Evolutionary conservation across 1,284 basidiomycete genomes (phyloP).

Genomic region (Pholiota adiposa): DNA sequence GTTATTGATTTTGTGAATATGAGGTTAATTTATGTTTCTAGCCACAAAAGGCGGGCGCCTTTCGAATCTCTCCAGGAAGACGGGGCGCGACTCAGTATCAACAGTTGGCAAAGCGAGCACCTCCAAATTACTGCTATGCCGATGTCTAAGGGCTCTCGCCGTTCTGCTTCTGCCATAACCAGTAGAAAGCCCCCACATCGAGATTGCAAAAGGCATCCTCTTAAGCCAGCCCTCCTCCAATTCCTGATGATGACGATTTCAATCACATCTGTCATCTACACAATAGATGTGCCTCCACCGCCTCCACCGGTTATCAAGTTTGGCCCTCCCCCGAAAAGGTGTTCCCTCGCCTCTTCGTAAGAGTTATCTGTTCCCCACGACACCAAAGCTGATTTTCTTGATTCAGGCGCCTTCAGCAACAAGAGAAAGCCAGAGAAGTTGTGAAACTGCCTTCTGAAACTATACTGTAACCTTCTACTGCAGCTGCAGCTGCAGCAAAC

Average conservation of each 20-base stretch:
- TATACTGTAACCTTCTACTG: background rate
- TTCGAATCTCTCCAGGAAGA: slow-evolving; percentile 23
- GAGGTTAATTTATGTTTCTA: background rate
- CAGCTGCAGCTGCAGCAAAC: background rate
- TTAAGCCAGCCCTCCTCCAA: slow-evolving; percentile 13
- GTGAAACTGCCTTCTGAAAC: background rate
- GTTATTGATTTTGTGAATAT: background rate
- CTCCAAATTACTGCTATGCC: background rate
- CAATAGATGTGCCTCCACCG: background rate
- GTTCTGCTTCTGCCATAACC: slow-evolving; percentile 17
- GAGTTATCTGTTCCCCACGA: too few relatives aligned
- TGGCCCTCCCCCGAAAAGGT: slow-evolving; percentile 1
- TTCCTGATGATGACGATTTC: background rate
- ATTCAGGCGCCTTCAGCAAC: background rate
- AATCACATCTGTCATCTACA: slow-evolving; percentile 1
- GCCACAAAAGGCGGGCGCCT: slow-evolving; percentile 19
- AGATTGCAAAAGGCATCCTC: slow-evolving; percentile 9
- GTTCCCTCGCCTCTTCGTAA: background rate
- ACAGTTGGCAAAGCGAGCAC: slow-evolving; percentile 11
- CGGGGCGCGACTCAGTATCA: slow-evolving; percentile 10
- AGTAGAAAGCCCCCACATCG: background rate
- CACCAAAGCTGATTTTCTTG: background rate
- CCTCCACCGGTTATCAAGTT: background rate
- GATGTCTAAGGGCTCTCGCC: slow-evolving; percentile 8
- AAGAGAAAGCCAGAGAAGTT: background rate